phyloP scores from a whole-genome alignment of 2,329 filamentous ascomycete species.

The Podosphaera leucotricha region DNA sequence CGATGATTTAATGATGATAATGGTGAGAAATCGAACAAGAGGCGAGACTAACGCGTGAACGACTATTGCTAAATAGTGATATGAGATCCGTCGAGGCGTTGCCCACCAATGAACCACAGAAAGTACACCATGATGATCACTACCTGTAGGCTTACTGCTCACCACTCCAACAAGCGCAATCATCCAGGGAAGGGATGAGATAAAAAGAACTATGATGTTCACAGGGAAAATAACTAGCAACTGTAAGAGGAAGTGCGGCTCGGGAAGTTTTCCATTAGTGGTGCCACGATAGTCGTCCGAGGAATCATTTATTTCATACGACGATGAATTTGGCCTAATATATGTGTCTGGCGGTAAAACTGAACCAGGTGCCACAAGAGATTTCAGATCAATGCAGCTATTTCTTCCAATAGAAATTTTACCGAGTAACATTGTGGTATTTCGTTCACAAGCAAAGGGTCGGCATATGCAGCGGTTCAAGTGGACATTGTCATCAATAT shows the following conservation, averaged over 20 bases:
- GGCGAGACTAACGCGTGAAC: slow-evolving; percentile 13
- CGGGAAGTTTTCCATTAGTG: slow-evolving; percentile 9
- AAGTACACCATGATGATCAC: slow-evolving; percentile 17
- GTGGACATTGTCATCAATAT: slow-evolving; percentile 25
- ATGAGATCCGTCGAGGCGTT: slow-evolving; percentile 21
- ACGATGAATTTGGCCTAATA: slow-evolving; percentile 32
- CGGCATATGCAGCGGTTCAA: slow-evolving; percentile 25
- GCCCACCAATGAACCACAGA: slow-evolving; percentile 27
- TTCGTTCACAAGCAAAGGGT: slow-evolving; percentile 30
- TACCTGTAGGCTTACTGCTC: slow-evolving; percentile 14
- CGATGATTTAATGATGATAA: slow-evolving; percentile 19
- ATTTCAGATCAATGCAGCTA: slow-evolving; percentile 23
- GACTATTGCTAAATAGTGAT: slow-evolving; percentile 25
- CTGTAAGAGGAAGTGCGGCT: slow-evolving; percentile 22
- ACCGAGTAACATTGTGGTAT: slow-evolving; percentile 32
- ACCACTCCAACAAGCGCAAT: slow-evolving; percentile 23
- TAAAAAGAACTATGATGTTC: slow-evolving; percentile 18
- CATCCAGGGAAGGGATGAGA: slow-evolving; percentile 24
- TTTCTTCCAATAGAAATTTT: slow-evolving; percentile 25
- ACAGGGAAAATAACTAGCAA: slow-evolving; percentile 22
- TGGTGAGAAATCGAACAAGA: slow-evolving; percentile 6
- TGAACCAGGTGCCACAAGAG: slow-evolving; percentile 27
- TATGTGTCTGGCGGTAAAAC: slow-evolving; percentile 24
- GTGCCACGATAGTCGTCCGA: slow-evolving; percentile 15
- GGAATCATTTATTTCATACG: slow-evolving; percentile 27